Base-by-base conservation (phyloP, 129 eudicot genomes). In the Ambrosia artemisiifolia region DNA sequence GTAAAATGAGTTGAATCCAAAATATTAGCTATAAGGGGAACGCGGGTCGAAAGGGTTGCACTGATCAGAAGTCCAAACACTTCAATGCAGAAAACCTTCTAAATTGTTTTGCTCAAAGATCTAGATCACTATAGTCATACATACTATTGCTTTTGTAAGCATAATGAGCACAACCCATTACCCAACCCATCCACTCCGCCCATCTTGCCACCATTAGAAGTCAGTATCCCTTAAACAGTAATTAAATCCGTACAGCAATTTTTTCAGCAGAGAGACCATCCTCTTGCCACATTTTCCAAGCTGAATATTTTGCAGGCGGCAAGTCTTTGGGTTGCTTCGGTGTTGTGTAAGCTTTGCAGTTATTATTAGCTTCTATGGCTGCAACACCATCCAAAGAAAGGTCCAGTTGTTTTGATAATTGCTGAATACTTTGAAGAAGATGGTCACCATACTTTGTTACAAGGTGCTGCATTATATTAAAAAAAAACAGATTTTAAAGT, bases 271-370 rank as follows among this genome's bases (percentile, higher is more conserved):
- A 76, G 63, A 81, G 84, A 74, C 95, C 91, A 42, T 85, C 86
- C 70, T 87, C 91, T 74, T 88, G 88, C 91, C 95, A 92, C 98
- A 88, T 86, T 71, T 83, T 87, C 96, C 96, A 92, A 49, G 96
- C 98, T 65, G 80, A 85, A 56, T 84, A 82, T 81, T 89, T 92
- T 38, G 96, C 91, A 44, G 96, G 91, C 1, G 78, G 65, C 50
- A 92, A 76, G 42, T 84, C 83, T 67, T 81, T 87, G 2, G 67
- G 73, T 7, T 43, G 64, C 34, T 73, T 85, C 48, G 87, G 75
- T 67, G 66, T 48, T 33, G 83, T 67, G 48, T 47, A 47, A 47
- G 80, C n/a, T 66, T 87, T 83, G 67, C 79, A 78, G 64, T 54
- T 77, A 65, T 67, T 77, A 65, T 59, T 67, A 56, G 78, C 70